Percentiles rank a stretch among this genome's conserved stretches.
Evolutionary conservation across 306 rosid species (phyloP).

Genomic region (Dryas octopetala): DNA sequence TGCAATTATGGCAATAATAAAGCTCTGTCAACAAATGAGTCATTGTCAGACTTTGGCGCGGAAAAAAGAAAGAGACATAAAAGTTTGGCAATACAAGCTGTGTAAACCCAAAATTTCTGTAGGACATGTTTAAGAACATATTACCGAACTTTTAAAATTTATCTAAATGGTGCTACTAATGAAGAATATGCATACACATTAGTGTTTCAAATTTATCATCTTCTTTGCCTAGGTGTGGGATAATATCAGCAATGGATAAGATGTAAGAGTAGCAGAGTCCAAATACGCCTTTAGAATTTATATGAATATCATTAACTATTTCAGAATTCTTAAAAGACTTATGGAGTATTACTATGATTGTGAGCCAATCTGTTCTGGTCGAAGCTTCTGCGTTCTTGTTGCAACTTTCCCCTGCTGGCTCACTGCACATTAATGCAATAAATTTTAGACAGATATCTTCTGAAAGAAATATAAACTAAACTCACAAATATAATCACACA

Average conservation of each 20-base stretch:
- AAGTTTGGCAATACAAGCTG: no score
- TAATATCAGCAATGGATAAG: neutral
- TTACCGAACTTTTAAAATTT: no score
- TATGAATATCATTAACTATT: neutral
- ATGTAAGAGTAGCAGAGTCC: neutral
- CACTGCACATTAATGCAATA: conserved; percentile 40
- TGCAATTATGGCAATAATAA: conserved; percentile 75
- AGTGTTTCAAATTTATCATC: neutral
- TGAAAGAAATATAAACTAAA: neutral
- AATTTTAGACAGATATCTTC: neutral
- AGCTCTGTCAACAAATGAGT: conserved; percentile 63
- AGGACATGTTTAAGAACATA: no score
- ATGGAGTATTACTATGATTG: conserved; percentile 60
- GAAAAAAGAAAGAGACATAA: conserved; percentile 7
- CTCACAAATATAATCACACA: neutral
- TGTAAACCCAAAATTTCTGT: no score
- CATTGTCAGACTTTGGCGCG: conserved; percentile 22
- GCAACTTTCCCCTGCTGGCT: conserved; percentile 74
- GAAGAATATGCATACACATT: neutral
- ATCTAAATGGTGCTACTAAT: neutral
- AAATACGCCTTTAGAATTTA: neutral
- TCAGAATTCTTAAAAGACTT: neutral
- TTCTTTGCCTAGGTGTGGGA: neutral
- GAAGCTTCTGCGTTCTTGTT: conserved; percentile 50
- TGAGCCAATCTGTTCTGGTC: conserved; percentile 79